Conservation (phyloP, 345 rosid species). For the Alliaria petiolata region DNA sequence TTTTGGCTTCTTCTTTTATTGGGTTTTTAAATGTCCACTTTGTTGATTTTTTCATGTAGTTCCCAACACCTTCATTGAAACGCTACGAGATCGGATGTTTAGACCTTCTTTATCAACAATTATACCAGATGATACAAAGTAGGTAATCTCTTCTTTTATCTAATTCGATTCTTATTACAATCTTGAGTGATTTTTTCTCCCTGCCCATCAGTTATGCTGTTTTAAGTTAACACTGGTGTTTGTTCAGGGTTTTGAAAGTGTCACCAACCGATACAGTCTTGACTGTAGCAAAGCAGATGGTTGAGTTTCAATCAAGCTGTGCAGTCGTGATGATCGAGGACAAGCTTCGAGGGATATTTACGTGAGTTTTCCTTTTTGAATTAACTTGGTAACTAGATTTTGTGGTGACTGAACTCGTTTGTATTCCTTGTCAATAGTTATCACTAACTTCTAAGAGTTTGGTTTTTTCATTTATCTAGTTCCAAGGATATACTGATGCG, state of each 20-base stretch:
- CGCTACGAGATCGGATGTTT: conserved; percentile 92
- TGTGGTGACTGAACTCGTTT: neutral
- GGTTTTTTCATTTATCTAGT: conserved; percentile 38
- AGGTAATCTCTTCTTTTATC: conserved; percentile 68
- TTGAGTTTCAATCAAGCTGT: conserved; percentile 62
- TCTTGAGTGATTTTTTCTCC: neutral
- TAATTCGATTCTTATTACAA: neutral
- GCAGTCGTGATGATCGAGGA: conserved; percentile 73
- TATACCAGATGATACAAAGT: conserved; percentile 90
- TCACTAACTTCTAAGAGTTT: conserved; percentile 6
- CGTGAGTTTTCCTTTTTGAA: conserved; percentile 52
- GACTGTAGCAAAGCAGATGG: conserved; percentile 74
- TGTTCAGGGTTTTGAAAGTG: conserved; percentile 77
- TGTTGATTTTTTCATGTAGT: conserved; percentile 41
- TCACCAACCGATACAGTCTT: conserved; percentile 79
- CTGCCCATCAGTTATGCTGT: neutral
- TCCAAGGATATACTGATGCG: conserved; percentile 99
- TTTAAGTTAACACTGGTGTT: conserved; percentile 19
- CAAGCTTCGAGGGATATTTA: conserved; percentile 81
- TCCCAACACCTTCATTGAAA: conserved; percentile 79
- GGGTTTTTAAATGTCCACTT: neutral
- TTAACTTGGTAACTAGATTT: neutral
- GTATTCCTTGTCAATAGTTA: neutral
- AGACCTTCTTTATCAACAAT: conserved; percentile 85
- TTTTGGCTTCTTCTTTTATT: neutral